Percentiles rank a stretch among this genome's conserved stretches.
These are phyloP conservation scores for Termitomyces sp. DNA, from an alignment of 1,284 basidiomycete species.

Conservation along the genomic window DNA sequence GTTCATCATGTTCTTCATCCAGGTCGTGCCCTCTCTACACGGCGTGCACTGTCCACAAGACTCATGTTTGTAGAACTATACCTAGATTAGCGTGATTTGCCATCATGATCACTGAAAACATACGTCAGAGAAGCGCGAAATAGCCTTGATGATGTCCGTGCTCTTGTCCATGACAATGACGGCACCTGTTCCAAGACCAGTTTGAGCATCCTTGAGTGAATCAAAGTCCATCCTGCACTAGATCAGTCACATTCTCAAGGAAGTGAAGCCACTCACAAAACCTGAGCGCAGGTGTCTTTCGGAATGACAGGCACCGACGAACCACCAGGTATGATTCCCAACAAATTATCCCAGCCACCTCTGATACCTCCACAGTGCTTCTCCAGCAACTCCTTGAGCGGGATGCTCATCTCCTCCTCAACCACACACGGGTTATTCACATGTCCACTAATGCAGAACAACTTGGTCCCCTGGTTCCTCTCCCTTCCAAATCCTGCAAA, in stretches of 20 bases:
- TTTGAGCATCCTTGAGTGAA: slow-evolving; percentile 92
- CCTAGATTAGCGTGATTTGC: not conserved
- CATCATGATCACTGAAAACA: slow-evolving; percentile 15
- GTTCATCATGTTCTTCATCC: slow-evolving; percentile 99
- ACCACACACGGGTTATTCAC: slow-evolving; percentile 98
- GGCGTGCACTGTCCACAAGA: slow-evolving; percentile 99
- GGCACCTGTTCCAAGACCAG: slow-evolving; percentile 94
- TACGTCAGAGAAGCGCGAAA: slow-evolving; percentile 87
- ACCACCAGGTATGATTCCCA: slow-evolving; percentile 94
- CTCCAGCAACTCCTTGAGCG: slow-evolving; percentile 89
- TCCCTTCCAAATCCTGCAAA: slow-evolving; percentile 91
- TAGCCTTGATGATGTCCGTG: slow-evolving; percentile 90
- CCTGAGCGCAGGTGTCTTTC: slow-evolving; percentile 75
- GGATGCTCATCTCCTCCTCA: slow-evolving; percentile 99
- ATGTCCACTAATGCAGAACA: slow-evolving; percentile 95
- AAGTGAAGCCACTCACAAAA: slow-evolving; percentile 55
- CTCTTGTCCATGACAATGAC: slow-evolving; percentile 99
- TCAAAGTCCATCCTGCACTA: slow-evolving; percentile 92
- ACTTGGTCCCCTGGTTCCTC: slow-evolving; percentile 93
- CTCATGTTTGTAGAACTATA: slow-evolving; percentile 94
- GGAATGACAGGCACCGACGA: slow-evolving; percentile 95
- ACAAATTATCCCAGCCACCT: slow-evolving; percentile 95
- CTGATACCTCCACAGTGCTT: slow-evolving; percentile 94
- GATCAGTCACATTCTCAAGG: slow-evolving; percentile 4
- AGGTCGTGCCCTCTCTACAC: slow-evolving; percentile 93